Percentiles rank a stretch among this genome's conserved stretches.
These are phyloP conservation scores for Psilocybe cubensis DNA, from an alignment of 768 basidiomycete species.

Conservation along the genomic window DNA sequence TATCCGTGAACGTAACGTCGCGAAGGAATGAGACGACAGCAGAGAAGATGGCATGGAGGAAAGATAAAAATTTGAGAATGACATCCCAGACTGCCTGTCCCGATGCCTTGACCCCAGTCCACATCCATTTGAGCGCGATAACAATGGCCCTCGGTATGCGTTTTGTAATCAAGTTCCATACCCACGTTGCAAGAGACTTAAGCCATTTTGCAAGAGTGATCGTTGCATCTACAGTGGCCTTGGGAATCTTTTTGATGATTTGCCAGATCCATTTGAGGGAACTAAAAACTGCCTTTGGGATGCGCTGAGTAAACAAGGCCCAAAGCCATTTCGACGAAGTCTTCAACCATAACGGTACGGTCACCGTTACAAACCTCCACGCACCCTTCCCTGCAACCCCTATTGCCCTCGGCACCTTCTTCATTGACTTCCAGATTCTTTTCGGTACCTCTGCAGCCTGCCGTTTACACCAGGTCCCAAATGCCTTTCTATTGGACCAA, in stretches of 20 bases:
- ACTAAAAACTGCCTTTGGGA: neutral
- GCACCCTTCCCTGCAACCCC: neutral
- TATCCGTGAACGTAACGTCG: slow-evolving; percentile 6
- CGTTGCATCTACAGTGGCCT: neutral
- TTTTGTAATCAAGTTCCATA: neutral
- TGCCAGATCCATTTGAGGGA: slow-evolving; percentile 4
- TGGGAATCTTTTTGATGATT: neutral
- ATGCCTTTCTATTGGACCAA: neutral
- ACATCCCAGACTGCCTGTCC: neutral
- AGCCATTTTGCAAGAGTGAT: neutral
- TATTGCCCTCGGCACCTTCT: neutral
- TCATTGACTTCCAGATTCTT: neutral
- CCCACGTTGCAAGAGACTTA: neutral
- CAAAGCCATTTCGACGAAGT: neutral
- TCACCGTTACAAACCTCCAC: slow-evolving; percentile 7
- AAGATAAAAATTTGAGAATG: neutral
- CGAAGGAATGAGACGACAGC: slow-evolving; percentile 3
- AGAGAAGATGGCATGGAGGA: slow-evolving; percentile 5
- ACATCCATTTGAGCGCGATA: neutral
- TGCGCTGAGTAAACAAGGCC: neutral
- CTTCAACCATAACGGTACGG: slow-evolving; percentile 2
- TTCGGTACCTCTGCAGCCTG: slow-evolving; percentile 1
- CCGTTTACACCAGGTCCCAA: slow-evolving; percentile 6
- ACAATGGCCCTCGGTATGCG: neutral
- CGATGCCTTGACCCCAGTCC: neutral